These are phyloP conservation scores for Claviceps sp. DNA, from an alignment of 2,329 filamentous ascomycete genomes.

Conservation along the genomic window DNA sequence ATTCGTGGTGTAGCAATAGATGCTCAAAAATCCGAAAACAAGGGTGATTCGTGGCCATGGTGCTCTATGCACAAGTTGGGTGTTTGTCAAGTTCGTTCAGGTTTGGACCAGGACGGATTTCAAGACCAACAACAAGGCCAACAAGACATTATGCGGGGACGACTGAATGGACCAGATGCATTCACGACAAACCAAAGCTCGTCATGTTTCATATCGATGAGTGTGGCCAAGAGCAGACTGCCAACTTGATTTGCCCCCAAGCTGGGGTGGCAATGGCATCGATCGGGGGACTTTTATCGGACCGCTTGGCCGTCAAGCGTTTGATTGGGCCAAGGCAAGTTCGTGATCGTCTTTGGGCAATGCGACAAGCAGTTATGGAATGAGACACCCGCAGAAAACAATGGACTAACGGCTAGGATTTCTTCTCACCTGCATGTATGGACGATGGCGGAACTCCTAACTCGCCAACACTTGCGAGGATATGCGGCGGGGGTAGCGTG, in stretches of 20 bases:
- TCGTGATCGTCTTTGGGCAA: not conserved
- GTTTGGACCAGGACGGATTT: too few relatives aligned
- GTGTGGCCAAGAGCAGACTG: not conserved
- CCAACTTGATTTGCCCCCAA: too few relatives aligned
- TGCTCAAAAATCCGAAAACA: not conserved
- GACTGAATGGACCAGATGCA: not conserved
- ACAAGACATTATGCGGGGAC: not conserved
- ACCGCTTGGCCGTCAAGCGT: not conserved
- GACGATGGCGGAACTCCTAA: not conserved
- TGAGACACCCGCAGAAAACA: not conserved
- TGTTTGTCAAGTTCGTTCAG: not conserved
- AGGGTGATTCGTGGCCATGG: not conserved
- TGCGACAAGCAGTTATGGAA: not conserved
- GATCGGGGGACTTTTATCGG: not conserved
- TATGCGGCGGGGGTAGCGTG: not conserved
- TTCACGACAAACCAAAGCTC: not conserved
- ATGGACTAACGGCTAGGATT: not conserved
- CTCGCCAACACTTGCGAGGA: not conserved
- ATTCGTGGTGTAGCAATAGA: not conserved
- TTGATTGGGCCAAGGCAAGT: not conserved
- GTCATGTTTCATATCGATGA: not conserved
- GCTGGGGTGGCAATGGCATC: not conserved
- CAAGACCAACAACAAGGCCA: not conserved
- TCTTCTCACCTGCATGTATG: slow-evolving; percentile 1
- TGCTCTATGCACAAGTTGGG: not conserved